Conservation (phyloP, 805 yeast species). For the Metschnikowia hibisci region DNA sequence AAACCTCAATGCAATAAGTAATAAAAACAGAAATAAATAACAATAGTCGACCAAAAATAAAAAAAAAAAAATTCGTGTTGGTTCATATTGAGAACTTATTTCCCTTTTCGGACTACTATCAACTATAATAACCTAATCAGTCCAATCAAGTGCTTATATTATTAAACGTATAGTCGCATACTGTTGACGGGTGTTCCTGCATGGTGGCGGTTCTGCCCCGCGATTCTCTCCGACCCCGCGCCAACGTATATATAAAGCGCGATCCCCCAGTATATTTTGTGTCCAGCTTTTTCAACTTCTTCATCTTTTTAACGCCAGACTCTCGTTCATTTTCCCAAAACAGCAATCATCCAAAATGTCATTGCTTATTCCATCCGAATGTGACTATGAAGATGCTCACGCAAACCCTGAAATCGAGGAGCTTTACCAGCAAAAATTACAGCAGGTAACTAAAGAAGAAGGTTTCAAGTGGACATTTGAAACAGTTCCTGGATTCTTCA, state of each 20-base stretch:
- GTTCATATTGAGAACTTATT: no score
- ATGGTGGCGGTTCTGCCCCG: no score
- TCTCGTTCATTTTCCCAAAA: no score
- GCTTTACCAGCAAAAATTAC: slow-evolving; percentile 9
- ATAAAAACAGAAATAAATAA: no score
- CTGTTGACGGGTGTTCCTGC: not conserved
- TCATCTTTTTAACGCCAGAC: no score
- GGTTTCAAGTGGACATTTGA: slow-evolving; percentile 40
- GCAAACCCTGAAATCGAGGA: slow-evolving; percentile 10
- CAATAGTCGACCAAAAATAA: no score
- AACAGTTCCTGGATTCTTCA: slow-evolving; percentile 48
- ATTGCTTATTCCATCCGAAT: slow-evolving; percentile 23
- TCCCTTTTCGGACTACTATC: no score
- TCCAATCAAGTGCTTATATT: no score
- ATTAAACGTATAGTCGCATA: no score
- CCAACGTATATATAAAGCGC: not conserved
- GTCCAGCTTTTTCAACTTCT: not conserved
- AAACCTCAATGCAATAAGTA: no score
- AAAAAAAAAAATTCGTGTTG: no score
- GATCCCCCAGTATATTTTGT: not conserved
- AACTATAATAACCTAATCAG: no score
- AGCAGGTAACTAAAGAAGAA: slow-evolving; percentile 5
- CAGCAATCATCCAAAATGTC: slow-evolving; percentile 16
- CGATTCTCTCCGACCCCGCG: not conserved
- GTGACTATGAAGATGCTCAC: slow-evolving; percentile 28